A percentile compares a stretch with the other conserved stretches of the same genome.
phyloP scores from a whole-genome alignment of 306 rosid genomes.

The Quercus gilva region DNA sequence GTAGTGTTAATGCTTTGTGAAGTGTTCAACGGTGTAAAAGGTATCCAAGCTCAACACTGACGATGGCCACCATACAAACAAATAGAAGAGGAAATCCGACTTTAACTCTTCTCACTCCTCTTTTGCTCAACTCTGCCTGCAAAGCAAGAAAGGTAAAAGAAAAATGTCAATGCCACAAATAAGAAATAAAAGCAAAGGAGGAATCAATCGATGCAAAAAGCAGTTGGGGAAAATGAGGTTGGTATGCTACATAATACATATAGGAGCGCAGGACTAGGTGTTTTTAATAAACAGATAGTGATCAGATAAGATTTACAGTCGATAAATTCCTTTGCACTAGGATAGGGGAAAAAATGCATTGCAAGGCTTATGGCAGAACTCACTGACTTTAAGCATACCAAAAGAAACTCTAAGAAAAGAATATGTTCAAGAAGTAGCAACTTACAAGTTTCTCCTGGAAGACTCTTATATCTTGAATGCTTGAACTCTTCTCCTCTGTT shows the following conservation, averaged over 20 bases:
- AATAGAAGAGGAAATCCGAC: constrained; percentile 76
- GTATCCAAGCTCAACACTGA: constrained; percentile 64
- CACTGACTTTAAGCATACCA: constrained; percentile 4
- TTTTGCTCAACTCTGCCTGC: constrained; percentile 59
- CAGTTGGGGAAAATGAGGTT: background rate
- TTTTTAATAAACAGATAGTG: background rate
- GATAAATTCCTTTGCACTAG: background rate
- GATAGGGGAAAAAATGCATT: background rate
- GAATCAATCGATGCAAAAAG: background rate
- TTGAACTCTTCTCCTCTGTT: constrained; percentile 64
- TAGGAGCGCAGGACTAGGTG: too few relatives aligned
- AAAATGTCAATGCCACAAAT: background rate
- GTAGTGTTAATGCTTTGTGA: background rate
- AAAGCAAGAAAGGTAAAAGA: background rate
- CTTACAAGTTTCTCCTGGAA: constrained; percentile 60
- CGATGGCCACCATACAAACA: constrained; percentile 78
- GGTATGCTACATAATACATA: background rate
- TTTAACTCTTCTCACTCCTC: constrained; percentile 49
- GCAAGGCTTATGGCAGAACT: constrained; percentile 9
- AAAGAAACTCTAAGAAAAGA: constrained; percentile 9
- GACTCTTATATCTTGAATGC: constrained; percentile 47
- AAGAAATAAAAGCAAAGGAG: background rate
- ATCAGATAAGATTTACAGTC: background rate
- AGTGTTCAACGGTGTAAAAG: constrained; percentile 45
- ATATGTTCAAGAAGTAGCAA: constrained; percentile 19